A percentile compares a stretch with the other conserved stretches of the same genome.
phyloP scores from a whole-genome alignment of 768 basidiomycete species.

The Podaxis pistillaris region DNA sequence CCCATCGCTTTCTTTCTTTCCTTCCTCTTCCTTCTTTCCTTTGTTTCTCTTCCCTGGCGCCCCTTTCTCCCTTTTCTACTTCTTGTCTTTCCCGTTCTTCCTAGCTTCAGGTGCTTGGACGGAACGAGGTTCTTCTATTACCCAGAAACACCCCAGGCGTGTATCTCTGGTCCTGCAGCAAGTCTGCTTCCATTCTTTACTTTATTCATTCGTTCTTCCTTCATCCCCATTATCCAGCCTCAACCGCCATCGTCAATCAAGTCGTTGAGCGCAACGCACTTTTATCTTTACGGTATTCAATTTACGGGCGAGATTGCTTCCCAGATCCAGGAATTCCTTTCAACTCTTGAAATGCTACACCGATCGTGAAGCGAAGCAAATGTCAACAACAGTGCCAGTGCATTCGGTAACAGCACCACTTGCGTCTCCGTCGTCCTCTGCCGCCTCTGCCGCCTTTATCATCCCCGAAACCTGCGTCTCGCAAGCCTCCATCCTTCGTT shows the following conservation, averaged over 20 bases:
- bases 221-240: neutral
- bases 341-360: slow-evolving; percentile 12
- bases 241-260: neutral
- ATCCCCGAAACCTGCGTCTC: slow-evolving; percentile 62
- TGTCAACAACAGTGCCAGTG: slow-evolving; percentile 32
- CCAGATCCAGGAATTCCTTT: slow-evolving; percentile 18
- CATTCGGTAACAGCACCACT: slow-evolving; percentile 11
- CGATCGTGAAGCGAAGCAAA: slow-evolving; percentile 6
- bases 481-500: slow-evolving; percentile 68
- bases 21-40: neutral
- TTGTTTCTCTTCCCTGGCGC: neutral
- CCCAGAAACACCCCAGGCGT: slow-evolving; percentile 17
- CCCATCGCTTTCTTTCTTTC: neutral
- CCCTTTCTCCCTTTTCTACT: neutral
- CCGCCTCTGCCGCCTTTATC: neutral
- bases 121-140: slow-evolving; percentile 5
- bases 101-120: neutral
- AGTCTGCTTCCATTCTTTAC: slow-evolving; percentile 31
- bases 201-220: slow-evolving; percentile 13
- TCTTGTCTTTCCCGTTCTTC: neutral
- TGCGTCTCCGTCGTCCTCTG: neutral
- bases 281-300: neutral
- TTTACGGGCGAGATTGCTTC: neutral
- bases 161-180: slow-evolving; percentile 24
- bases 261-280: neutral